These are phyloP conservation scores for Globisporangium recalcitrans DNA, from an alignment of 352 stramenopile species.

Conservation along the genomic window DNA sequence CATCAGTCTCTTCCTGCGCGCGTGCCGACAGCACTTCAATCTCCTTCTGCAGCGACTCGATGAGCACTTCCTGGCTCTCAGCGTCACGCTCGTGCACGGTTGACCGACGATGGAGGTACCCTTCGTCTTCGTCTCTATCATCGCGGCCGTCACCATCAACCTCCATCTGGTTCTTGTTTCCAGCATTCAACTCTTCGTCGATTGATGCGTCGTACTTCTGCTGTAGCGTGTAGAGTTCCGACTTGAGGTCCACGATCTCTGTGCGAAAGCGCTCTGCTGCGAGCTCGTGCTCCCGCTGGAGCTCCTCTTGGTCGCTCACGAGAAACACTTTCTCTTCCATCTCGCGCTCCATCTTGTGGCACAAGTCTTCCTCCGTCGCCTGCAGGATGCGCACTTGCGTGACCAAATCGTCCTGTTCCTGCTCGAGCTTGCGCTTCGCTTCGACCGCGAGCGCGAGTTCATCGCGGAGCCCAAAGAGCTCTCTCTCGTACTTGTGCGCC, in stretches of 20 bases:
- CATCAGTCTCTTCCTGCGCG: slow-evolving; percentile 63
- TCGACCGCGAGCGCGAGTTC: slow-evolving; percentile 36
- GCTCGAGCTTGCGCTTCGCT: slow-evolving; percentile 50
- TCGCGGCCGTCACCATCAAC: slow-evolving; percentile 16
- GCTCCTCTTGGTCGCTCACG: slow-evolving; percentile 77
- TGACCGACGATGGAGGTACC: slow-evolving; percentile 32
- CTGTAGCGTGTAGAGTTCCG: slow-evolving; percentile 70
- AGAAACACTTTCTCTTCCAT: slow-evolving; percentile 87
- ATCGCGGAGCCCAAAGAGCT: slow-evolving; percentile 34
- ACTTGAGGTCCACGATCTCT: slow-evolving; percentile 85
- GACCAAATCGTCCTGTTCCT: slow-evolving; percentile 71
- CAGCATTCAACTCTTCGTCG: slow-evolving; percentile 12
- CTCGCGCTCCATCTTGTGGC: slow-evolving; percentile 80
- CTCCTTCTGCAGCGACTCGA: slow-evolving; percentile 61
- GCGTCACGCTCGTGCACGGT: slow-evolving; percentile 58
- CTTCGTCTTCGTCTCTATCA: slow-evolving; percentile 19
- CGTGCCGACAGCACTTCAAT: slow-evolving; percentile 56
- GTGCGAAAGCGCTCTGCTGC: slow-evolving; percentile 71
- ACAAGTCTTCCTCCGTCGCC: slow-evolving; percentile 69
- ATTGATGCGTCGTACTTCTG: slow-evolving; percentile 41
- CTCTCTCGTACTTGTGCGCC: slow-evolving; percentile 46
- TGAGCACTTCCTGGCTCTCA: slow-evolving; percentile 55
- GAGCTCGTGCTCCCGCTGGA: slow-evolving; percentile 74
- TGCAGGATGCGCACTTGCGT: slow-evolving; percentile 81
- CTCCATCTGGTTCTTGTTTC: slow-evolving; percentile 14